Conservation (phyloP, 768 basidiomycete species). For the Psilocybe sp. region DNA sequence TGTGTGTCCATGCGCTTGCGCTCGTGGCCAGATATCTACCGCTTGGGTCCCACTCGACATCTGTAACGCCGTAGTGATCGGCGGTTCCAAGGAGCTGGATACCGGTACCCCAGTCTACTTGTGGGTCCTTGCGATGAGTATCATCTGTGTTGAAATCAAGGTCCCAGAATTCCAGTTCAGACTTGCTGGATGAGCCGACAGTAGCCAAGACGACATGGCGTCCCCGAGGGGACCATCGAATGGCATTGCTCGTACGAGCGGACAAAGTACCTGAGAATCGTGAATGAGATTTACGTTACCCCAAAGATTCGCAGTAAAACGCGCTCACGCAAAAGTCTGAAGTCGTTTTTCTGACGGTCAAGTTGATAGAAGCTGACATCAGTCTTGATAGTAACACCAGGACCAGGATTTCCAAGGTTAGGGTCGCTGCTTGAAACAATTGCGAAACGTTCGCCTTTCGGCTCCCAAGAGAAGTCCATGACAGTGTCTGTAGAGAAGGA, state of each 20-base stretch:
- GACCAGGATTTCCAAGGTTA: conserved; percentile 85
- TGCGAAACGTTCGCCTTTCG: conserved; percentile 94
- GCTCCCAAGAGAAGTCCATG: conserved; percentile 97
- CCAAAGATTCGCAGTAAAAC: conserved; percentile 1
- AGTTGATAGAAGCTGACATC: conserved; percentile 96
- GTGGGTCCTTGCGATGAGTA: conserved; percentile 46
- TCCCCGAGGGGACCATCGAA: conserved; percentile 95
- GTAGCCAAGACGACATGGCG: conserved; percentile 95
- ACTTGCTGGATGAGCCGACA: conserved; percentile 92
- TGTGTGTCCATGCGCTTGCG: conserved; percentile 90
- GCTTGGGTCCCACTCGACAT: conserved; percentile 97
- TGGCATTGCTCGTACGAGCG: conserved; percentile 84
- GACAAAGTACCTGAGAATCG: conserved; percentile 62
- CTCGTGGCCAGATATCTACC: conserved; percentile 91
- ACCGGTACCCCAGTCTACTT: conserved; percentile 76
- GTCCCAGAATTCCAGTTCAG: conserved; percentile 99
- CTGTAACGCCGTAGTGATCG: conserved; percentile 97
- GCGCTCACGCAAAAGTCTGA: conserved; percentile 77
- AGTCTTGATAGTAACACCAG: conserved; percentile 94
- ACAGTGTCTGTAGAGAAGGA: conserved; percentile 73
- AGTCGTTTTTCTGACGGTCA: conserved; percentile 90
- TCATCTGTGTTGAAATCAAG: conserved; percentile 83
- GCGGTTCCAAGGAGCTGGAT: conserved; percentile 83
- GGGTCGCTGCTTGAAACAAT: conserved; percentile 94
- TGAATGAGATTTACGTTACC: conserved; percentile 6